Percentiles rank a stretch among this genome's conserved stretches.
Conservation (phyloP, 805 yeast species). For the Vanderwaltozyma yarrowii region DNA sequence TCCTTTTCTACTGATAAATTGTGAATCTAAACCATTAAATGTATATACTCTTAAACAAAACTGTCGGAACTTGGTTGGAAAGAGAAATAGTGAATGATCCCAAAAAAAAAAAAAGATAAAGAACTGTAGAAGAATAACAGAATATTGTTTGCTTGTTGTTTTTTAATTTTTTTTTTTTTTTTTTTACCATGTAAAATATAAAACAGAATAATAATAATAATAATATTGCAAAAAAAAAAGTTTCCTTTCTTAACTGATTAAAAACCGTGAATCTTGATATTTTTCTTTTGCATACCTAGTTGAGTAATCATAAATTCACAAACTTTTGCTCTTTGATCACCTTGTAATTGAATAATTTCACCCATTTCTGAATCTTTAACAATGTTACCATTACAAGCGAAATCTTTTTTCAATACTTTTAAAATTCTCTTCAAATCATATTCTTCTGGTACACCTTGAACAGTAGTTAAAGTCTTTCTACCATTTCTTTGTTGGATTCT, state of each 20-base stretch:
- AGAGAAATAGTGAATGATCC: too few relatives aligned
- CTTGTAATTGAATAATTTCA: constrained; percentile 94
- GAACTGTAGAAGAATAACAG: too few relatives aligned
- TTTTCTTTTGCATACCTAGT: constrained; percentile 86
- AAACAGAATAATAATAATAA: too few relatives aligned
- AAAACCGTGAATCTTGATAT: constrained; percentile 97
- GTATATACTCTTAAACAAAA: too few relatives aligned
- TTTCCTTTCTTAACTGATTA: constrained; percentile 29
- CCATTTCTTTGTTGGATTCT: constrained; percentile 99
- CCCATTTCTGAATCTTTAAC: constrained; percentile 95
- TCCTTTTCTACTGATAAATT: too few relatives aligned
- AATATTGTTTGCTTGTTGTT: too few relatives aligned
- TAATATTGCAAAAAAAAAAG: not conserved
- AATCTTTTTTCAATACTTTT: constrained; percentile 91
- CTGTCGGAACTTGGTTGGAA: too few relatives aligned
- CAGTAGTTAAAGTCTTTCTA: constrained; percentile 96
- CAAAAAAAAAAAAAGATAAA: too few relatives aligned
- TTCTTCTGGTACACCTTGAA: constrained; percentile 93
- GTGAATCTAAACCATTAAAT: too few relatives aligned
- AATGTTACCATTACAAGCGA: constrained; percentile 97
- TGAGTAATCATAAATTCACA: constrained; percentile 83
- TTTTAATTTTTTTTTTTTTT: too few relatives aligned
- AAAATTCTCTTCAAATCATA: constrained; percentile 90
- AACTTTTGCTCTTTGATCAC: constrained; percentile 96
- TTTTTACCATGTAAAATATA: too few relatives aligned